Conservation (phyloP, 1,139 yeast genomes). For the Nakaseomyces bracarensis region DNA sequence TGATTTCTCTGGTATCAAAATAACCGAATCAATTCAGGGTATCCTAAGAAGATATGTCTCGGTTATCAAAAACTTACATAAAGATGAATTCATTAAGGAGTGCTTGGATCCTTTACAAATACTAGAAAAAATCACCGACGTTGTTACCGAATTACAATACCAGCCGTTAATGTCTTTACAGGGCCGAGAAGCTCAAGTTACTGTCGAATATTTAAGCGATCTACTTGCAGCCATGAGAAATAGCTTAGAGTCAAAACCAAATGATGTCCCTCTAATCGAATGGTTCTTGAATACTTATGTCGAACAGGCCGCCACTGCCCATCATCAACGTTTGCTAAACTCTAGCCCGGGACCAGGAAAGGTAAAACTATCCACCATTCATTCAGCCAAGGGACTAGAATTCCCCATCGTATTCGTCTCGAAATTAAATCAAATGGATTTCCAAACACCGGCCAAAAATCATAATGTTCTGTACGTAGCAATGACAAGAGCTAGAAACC, state of each 20-base stretch:
- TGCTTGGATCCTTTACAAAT: conserved; percentile 15
- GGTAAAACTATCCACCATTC: conserved; percentile 54
- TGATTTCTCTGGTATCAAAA: background rate
- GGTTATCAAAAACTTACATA: background rate
- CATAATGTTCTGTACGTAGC: conserved; percentile 55
- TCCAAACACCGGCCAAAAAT: conserved; percentile 22
- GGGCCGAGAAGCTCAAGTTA: conserved; percentile 10
- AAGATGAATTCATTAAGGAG: conserved; percentile 9
- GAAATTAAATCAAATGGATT: conserved; percentile 29
- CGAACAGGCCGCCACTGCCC: conserved; percentile 35
- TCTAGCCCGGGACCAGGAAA: conserved; percentile 20
- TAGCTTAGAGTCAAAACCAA: conserved; percentile 21
- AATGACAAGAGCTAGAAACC: conserved; percentile 50
- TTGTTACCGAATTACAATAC: conserved; percentile 15
- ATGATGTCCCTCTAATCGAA: conserved; percentile 24
- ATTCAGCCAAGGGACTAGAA: conserved; percentile 65
- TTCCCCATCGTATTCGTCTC: conserved; percentile 58
- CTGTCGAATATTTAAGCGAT: conserved; percentile 25
- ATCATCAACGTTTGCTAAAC: conserved; percentile 17
- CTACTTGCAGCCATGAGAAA: conserved; percentile 28
- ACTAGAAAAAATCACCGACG: conserved; percentile 12
- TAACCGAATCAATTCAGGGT: background rate
- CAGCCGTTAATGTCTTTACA: conserved; percentile 10
- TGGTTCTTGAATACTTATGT: conserved; percentile 42
- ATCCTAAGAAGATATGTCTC: background rate